These are phyloP conservation scores for Blastobotrys peoriensis DNA, from an alignment of 805 yeast species.

Conservation along the genomic window DNA sequence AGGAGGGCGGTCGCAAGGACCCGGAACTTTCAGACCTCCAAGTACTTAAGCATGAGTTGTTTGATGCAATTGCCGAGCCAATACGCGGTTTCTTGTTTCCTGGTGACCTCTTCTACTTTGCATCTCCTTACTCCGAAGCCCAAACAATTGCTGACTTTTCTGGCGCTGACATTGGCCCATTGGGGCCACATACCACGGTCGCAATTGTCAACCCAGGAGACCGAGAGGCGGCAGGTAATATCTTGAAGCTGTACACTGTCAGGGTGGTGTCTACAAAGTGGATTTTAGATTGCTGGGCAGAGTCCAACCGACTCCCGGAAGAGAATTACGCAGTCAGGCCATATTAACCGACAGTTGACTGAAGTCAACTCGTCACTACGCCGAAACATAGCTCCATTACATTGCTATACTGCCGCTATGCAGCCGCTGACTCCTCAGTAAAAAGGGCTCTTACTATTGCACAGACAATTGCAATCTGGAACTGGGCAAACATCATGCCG, in stretches of 20 bases:
- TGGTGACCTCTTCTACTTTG: not conserved
- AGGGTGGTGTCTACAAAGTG: not conserved
- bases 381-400: too few relatives aligned
- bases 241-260: not conserved
- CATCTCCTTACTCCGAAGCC: not conserved
- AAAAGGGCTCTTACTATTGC: constrained; percentile 38
- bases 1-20: too few relatives aligned
- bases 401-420: too few relatives aligned
- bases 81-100: constrained; percentile 10
- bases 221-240: not conserved
- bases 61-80: constrained; percentile 40
- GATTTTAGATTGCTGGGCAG: not conserved
- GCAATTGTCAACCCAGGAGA: not conserved
- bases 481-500: constrained; percentile 88
- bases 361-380: not conserved
- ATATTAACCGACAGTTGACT: too few relatives aligned
- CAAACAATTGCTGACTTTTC: not conserved
- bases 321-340: not conserved
- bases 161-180: not conserved
- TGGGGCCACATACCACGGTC: not conserved
- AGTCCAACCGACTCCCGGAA: not conserved
- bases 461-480: constrained; percentile 83
- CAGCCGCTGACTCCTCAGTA: too few relatives aligned
- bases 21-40: too few relatives aligned
- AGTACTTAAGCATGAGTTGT: constrained; percentile 14